These are phyloP conservation scores for Oryza longistaminata DNA, from an alignment of 176 grass and related monocot species.

Conservation along the genomic window DNA sequence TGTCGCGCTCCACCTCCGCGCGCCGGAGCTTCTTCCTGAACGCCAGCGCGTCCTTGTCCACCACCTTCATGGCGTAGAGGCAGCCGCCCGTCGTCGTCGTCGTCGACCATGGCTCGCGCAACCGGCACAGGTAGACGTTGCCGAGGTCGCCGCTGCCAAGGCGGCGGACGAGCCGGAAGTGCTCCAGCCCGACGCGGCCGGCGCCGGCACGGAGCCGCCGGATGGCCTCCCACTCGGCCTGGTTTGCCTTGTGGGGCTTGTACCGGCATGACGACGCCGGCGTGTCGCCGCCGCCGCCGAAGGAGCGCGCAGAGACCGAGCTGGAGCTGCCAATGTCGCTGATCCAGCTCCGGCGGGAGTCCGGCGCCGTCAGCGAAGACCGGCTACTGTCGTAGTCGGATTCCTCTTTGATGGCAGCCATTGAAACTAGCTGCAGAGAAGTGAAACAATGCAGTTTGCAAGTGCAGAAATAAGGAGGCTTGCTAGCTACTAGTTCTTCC, in stretches of 20 bases:
- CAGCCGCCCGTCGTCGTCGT: constrained; percentile 5
- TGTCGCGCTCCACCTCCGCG: constrained; percentile 81
- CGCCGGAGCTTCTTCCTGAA: constrained; percentile 86
- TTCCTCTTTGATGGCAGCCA: constrained; percentile 61
- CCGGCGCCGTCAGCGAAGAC: constrained; percentile 65
- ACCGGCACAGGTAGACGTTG: constrained; percentile 84
- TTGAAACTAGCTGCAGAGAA: constrained; percentile 30
- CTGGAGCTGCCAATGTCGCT: constrained; percentile 82
- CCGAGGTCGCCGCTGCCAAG: constrained; percentile 88
- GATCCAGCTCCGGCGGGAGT: constrained; percentile 76
- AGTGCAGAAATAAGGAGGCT: constrained; percentile 16
- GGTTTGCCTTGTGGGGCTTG: constrained; percentile 88
- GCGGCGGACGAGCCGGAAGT: constrained; percentile 83
- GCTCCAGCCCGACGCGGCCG: constrained; percentile 64
- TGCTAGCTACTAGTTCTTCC: neutral
- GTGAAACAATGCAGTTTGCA: neutral
- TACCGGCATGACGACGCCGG: neutral
- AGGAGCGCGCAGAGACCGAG: constrained; percentile 67
- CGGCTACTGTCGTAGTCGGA: constrained; percentile 84
- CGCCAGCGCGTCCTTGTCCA: constrained; percentile 75
- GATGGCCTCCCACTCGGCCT: constrained; percentile 92
- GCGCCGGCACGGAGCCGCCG: constrained; percentile 41
- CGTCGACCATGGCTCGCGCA: constrained; percentile 45
- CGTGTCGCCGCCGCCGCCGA: constrained; percentile 5
- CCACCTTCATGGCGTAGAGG: constrained; percentile 91